A percentile compares a stretch with the other conserved stretches of the same genome.
Conservation (phyloP, 176 grass and related monocot genomes). For the Lolium perenne region DNA sequence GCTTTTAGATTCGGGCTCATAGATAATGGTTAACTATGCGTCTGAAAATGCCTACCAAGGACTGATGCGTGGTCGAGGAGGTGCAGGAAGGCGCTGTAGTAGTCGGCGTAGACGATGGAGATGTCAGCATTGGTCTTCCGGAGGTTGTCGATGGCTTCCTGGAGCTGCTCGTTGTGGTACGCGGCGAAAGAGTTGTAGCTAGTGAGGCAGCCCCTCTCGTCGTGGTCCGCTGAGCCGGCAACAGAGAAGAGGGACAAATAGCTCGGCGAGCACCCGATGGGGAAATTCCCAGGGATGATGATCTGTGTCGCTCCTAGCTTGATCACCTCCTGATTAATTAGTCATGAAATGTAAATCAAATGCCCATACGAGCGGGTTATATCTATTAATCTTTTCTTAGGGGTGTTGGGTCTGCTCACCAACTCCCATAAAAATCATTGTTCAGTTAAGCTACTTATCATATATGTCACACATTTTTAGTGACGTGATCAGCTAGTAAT, state of each 20-base stretch:
- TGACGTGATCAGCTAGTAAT: too few species aligned
- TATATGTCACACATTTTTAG: too few species aligned
- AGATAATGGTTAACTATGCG: too few species aligned
- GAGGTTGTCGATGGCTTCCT: constrained; percentile 51
- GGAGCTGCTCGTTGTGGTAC: constrained; percentile 77
- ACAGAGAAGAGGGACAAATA: constrained; percentile 79
- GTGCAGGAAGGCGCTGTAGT: constrained; percentile 83
- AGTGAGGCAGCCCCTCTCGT: constrained; percentile 65
- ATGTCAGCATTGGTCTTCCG: constrained; percentile 55
- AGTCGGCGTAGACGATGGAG: constrained; percentile 74
- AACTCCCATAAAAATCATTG: not conserved
- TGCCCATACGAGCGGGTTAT: too few species aligned
- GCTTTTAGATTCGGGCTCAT: too few species aligned
- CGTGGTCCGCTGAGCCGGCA: constrained; percentile 37
- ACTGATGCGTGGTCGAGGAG: constrained; percentile 58
- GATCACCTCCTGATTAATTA: constrained; percentile 61
- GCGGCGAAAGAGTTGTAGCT: constrained; percentile 76
- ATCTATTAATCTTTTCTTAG: not conserved
- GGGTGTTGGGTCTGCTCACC: constrained; percentile 26
- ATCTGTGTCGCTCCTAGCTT: constrained; percentile 67
- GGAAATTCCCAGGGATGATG: constrained; percentile 80
- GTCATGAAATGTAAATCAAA: too few species aligned
- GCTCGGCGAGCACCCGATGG: constrained; percentile 83
- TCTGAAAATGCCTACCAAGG: constrained; percentile 42
- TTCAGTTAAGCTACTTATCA: too few species aligned